phyloP scores from a whole-genome alignment of 2,329 filamentous ascomycete species.

The Fusarium clavum region DNA sequence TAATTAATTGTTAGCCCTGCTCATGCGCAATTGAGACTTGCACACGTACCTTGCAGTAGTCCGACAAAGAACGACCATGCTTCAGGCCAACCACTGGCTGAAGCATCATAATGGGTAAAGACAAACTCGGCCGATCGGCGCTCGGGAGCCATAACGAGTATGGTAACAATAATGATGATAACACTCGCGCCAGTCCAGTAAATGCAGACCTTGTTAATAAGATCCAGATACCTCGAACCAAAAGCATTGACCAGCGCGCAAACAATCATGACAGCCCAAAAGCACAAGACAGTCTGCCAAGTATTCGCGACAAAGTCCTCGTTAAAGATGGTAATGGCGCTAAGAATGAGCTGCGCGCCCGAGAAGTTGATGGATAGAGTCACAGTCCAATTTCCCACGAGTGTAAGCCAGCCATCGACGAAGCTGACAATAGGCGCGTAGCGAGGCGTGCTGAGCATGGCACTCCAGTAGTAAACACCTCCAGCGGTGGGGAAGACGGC shows the following conservation, averaged over 20 bases:
- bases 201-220: conserved; percentile 77
- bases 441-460: conserved; percentile 69
- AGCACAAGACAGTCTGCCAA: conserved; percentile 82
- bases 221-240: conserved; percentile 67
- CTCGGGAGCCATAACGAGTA: conserved; percentile 72
- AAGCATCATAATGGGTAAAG: conserved; percentile 75
- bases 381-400: conserved; percentile 77
- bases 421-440: conserved; percentile 75
- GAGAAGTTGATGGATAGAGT: conserved; percentile 78
- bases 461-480: conserved; percentile 80
- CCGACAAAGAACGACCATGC: conserved; percentile 70
- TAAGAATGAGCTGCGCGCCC: conserved; percentile 75
- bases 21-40: neutral
- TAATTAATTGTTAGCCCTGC: conserved; percentile 13
- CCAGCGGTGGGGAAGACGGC: conserved; percentile 72
- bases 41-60: conserved; percentile 62
- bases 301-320: conserved; percentile 67
- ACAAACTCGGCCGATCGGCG: conserved; percentile 75
- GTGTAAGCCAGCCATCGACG: conserved; percentile 79
- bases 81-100: conserved; percentile 75
- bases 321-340: conserved; percentile 74
- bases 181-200: conserved; percentile 79
- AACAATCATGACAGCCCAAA: conserved; percentile 72
- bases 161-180: conserved; percentile 75
- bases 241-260: conserved; percentile 77